Percentiles rank a stretch among this genome's conserved stretches.
Evolutionary conservation across 2,329 filamentous ascomycete genomes (phyloP).

Genomic region (Fonsecaea multimorphosa): DNA sequence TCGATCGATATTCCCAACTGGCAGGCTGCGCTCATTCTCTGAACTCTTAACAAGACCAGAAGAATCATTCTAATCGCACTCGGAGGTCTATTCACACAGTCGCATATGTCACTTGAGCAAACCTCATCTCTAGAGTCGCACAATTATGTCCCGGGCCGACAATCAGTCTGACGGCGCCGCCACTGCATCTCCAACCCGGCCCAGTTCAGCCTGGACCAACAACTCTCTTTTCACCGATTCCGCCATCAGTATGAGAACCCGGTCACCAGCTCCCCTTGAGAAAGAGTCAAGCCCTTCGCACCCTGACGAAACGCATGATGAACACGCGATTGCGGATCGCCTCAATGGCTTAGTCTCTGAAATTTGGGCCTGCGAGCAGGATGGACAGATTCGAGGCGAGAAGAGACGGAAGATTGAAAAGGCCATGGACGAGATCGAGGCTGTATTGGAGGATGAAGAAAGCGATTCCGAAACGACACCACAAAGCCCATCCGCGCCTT

Average conservation of each 20-base stretch:
- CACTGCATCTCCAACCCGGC: constrained; percentile 25
- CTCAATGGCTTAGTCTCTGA: constrained; percentile 33
- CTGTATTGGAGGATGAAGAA: constrained; percentile 29
- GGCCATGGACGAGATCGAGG: constrained; percentile 28
- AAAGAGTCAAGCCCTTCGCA: constrained; percentile 20
- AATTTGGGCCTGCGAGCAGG: constrained; percentile 35
- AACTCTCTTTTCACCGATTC: constrained; percentile 41
- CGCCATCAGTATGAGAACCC: constrained; percentile 41
- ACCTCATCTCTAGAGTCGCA: neutral
- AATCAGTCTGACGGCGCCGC: constrained; percentile 5
- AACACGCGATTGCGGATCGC: constrained; percentile 27
- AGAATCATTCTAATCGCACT: neutral
- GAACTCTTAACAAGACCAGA: neutral
- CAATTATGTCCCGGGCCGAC: constrained; percentile 18
- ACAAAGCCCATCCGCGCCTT: neutral
- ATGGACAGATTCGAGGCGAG: constrained; percentile 25
- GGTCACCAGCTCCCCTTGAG: constrained; percentile 29
- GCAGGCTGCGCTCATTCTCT: constrained; percentile 15
- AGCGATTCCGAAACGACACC: constrained; percentile 18
- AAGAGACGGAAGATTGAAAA: constrained; percentile 27
- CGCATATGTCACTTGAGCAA: constrained; percentile 8
- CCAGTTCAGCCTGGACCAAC: constrained; percentile 35
- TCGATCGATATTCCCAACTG: constrained; percentile 4
- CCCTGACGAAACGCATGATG: constrained; percentile 8
- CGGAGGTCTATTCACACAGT: neutral